Evolutionary conservation across 2,329 filamentous ascomycete species (phyloP), one percentile per base, ranked within the genome.

Genomic region (Colletotrichum musicola): DNA sequence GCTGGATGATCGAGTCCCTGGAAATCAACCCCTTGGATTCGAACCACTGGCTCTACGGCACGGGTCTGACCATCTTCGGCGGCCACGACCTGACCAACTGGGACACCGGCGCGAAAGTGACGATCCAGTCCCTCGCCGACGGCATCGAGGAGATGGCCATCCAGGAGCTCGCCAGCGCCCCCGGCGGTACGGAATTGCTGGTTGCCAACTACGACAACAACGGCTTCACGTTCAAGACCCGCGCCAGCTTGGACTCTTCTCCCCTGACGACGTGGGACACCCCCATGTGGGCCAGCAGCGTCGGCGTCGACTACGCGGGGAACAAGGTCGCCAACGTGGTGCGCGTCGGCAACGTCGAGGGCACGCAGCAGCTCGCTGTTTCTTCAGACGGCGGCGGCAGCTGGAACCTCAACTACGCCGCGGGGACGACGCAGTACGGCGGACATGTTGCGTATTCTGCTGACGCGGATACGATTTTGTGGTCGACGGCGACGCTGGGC

Each of bases 1-100:
- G 88, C 0, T 89, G 88, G 87, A 89, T 89, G 88, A 86, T 89
- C 6, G 88, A 89, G 72, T 79, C 83, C 0, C 75, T 90, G 7
- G 85, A 85, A 30, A 89, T 90, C 50, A 81, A 89, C 72, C 88
- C 88, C 0, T 81, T 83, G 20, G 86, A 90, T 71, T 87, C 86
- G 53, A 81, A 89, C 73, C 87, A 89, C 74, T 89, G 86, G 85
- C 78, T 89, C 0, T 90, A 89, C 68, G 86, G 84, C 12, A 90
- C 88, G 0, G 87, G 88, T 2, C 76, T 84, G 14, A 88, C 85
- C 0, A 77, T 88, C 47, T 86, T 83, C 38, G 86, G 86, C 4
- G 85, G 86, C 1, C 83, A 83, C 51, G 85, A 88, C 66, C 78
- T 88, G 16, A 84, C 83, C 0, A 85, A 84, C 16, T 89, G 86